Evolutionary conservation across 345 rosid genomes (phyloP).

Genomic region (Excoecaria cochinchinensis): DNA sequence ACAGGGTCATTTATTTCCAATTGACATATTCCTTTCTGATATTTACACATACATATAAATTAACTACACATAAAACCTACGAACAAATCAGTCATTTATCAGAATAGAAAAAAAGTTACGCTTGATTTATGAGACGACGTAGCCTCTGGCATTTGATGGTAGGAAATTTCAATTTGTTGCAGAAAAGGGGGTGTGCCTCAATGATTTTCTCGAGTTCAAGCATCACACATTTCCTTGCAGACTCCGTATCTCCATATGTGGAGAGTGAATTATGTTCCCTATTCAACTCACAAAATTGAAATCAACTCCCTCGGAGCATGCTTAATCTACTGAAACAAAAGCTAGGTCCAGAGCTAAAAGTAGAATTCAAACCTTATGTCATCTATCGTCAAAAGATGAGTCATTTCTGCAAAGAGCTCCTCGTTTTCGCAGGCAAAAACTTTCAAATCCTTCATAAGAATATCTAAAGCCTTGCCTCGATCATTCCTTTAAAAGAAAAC

Average conservation of each 20-base stretch:
- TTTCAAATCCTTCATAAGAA: slow-evolving; percentile 41
- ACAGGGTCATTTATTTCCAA: slow-evolving; percentile 2
- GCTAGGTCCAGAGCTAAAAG: not conserved
- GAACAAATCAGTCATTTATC: not conserved
- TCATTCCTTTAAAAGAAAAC: slow-evolving; percentile 30
- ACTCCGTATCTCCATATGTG: slow-evolving; percentile 34
- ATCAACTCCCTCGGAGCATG: not conserved
- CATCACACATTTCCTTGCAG: slow-evolving; percentile 38
- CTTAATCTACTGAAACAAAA: not conserved
- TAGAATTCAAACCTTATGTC: slow-evolving; percentile 31
- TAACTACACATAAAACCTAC: not conserved
- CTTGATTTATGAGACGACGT: slow-evolving; percentile 44
- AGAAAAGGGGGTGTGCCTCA: slow-evolving; percentile 45
- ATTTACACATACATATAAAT: not conserved
- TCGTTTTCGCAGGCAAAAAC: slow-evolving; percentile 23
- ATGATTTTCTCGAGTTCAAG: slow-evolving; percentile 38
- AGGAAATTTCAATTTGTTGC: slow-evolving; percentile 43
- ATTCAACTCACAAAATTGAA: slow-evolving; percentile 13
- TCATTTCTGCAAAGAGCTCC: slow-evolving; percentile 37
- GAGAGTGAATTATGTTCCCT: slow-evolving; percentile 48
- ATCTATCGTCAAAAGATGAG: slow-evolving; percentile 36
- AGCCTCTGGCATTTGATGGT: slow-evolving; percentile 32
- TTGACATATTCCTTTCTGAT: not conserved
- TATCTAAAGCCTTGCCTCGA: slow-evolving; percentile 35
- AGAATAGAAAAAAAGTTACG: slow-evolving; percentile 26